Base-by-base conservation (phyloP, 148 eudicot genomes). In the Diospyros kaki region DNA sequence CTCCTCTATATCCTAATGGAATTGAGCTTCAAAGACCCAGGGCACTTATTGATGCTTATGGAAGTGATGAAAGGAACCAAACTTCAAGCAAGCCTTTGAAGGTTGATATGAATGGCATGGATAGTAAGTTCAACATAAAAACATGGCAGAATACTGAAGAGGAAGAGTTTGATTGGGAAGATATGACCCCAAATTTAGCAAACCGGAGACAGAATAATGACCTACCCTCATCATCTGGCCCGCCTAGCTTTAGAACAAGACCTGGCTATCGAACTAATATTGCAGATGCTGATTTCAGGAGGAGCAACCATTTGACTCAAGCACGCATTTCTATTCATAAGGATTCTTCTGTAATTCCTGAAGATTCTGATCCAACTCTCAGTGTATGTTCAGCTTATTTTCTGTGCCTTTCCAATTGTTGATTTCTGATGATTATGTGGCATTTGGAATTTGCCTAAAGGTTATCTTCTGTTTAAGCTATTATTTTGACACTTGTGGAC, bases 31-130 rank as follows among this genome's bases (percentile, higher is more conserved):
- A 85, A 58, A 71, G 98, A 61, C 89, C 96, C 12, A 86, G 96
- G 78, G 96, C 96, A 59, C 83, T 93, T 78, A 93, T 93, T 83
- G 90, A 89, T 87, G 98, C 98, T 39, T 93, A 91, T 84, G 98
- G 98, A 66, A 89, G 78, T 64, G 98, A 93, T 76, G 76, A 86
- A 77, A 83, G 91, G 76, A 85, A 80, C 56, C 82, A 80, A 78
- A 69, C 75, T 72, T 59, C 73, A 65, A 84, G 75, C 69, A 85
- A 82, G 79, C 82, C 85, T 77, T 77, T 64, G 41, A 85, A 72
- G 39, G 58, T 77, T 48, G 86, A 72, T 78, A 53, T 83, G 53
- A 90, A 88, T 80, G 91, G 84, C 58, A 76, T 55, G 44, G 80
- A 65, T 46, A 77, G 42, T 66, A 87, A 61, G 59, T 45, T 58